A percentile compares a stretch with the other conserved stretches of the same genome.
Conservation (phyloP, 495 filamentous ascomycete genomes). For the Neohortaea acidophila region DNA sequence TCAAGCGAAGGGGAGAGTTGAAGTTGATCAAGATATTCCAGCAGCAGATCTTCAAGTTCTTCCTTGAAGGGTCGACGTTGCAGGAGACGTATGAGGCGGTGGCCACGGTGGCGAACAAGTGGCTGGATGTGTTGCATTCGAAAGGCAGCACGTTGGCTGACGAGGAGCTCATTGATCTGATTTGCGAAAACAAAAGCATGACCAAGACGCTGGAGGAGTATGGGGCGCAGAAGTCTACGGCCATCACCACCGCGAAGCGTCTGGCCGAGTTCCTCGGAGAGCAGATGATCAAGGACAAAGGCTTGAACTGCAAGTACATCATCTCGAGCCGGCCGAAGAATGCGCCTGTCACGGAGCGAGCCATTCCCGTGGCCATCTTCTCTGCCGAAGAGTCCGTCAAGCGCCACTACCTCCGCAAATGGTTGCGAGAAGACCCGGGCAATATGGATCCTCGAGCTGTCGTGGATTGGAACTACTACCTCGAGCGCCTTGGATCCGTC, state of each 20-base stretch:
- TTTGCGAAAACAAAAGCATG: slow-evolving; percentile 98
- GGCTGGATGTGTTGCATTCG: slow-evolving; percentile 84
- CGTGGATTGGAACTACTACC: slow-evolving; percentile 94
- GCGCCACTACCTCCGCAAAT: slow-evolving; percentile 79
- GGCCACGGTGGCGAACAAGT: slow-evolving; percentile 86
- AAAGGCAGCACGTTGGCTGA: slow-evolving; percentile 79
- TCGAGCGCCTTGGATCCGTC: slow-evolving; percentile 85
- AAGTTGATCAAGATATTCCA: slow-evolving; percentile 99
- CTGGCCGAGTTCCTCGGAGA: slow-evolving; percentile 92
- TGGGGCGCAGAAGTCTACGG: slow-evolving; percentile 86
- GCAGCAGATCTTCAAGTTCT: slow-evolving; percentile 98
- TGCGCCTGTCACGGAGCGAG: slow-evolving; percentile 86
- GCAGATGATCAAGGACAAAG: slow-evolving; percentile 98
- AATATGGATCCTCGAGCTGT: slow-evolving; percentile 81
- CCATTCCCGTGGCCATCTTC: slow-evolving; percentile 92
- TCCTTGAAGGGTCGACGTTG: slow-evolving; percentile 76
- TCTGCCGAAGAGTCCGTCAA: slow-evolving; percentile 80
- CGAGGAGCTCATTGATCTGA: slow-evolving; percentile 94
- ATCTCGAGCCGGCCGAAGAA: slow-evolving; percentile 76
- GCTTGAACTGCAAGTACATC: slow-evolving; percentile 97
- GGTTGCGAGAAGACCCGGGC: slow-evolving; percentile 83
- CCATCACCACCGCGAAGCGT: slow-evolving; percentile 93
- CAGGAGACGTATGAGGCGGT: slow-evolving; percentile 81
- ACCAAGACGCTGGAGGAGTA: slow-evolving; percentile 92
- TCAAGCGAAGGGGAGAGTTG: slow-evolving; percentile 94